Conservation (phyloP, 768 basidiomycete genomes). For the Pisolithus albus region DNA sequence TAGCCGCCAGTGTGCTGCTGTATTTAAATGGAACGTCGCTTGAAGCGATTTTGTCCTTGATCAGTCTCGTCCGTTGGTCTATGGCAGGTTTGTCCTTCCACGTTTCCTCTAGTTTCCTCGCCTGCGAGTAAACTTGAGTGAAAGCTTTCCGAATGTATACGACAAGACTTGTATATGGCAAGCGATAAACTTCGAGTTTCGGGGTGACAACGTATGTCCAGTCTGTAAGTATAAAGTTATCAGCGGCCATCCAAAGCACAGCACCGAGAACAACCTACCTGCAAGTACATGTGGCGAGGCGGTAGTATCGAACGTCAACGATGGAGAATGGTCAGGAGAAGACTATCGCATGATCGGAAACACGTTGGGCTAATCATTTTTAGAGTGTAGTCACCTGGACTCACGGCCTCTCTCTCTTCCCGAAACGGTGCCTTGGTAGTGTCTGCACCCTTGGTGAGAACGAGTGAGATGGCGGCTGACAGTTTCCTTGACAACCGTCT, state of each 20-base stretch:
- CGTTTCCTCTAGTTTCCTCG: slow-evolving; percentile 6
- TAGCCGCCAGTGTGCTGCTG: not conserved
- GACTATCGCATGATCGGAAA: not conserved
- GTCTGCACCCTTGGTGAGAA: not conserved
- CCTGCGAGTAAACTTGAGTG: slow-evolving; percentile 5
- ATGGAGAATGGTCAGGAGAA: not conserved
- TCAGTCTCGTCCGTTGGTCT: not conserved
- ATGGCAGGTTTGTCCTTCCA: slow-evolving; percentile 7
- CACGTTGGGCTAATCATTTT: not conserved
- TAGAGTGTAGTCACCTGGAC: not conserved
- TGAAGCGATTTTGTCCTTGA: not conserved
- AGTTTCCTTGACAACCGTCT: not conserved
- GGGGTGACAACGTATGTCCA: slow-evolving; percentile 27
- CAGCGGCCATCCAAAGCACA: not conserved
- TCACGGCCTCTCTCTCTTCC: too few species aligned
- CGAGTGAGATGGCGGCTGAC: not conserved
- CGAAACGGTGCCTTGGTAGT: not conserved
- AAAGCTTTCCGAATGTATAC: slow-evolving; percentile 18
- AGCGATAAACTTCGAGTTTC: slow-evolving; percentile 17
- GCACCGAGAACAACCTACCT: slow-evolving; percentile 10
- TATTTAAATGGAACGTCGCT: not conserved
- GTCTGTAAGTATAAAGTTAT: slow-evolving; percentile 7
- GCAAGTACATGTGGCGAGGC: slow-evolving; percentile 5
- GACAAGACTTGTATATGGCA: slow-evolving; percentile 19
- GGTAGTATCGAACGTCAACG: not conserved